Percentiles rank a stretch among this genome's conserved stretches.
phyloP scores from a whole-genome alignment of 192 early-diverging fungal genomes.

The Paraglomus brasilianum region DNA sequence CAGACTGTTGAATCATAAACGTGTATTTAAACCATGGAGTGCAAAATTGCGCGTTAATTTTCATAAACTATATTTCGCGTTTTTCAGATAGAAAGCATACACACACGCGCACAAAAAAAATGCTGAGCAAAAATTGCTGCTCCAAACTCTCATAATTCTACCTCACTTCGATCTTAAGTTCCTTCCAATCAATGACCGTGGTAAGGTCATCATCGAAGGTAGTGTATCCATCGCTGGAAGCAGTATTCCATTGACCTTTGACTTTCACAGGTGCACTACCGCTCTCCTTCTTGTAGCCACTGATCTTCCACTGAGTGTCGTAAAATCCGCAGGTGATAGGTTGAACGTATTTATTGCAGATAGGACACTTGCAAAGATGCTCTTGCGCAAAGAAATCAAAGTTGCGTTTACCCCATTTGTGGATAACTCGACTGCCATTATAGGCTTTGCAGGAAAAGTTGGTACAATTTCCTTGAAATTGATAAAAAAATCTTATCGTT shows the following conservation, averaged over 20 bases:
- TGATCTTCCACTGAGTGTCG: background rate
- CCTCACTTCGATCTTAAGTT: too few species aligned
- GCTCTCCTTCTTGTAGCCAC: conserved; percentile 5
- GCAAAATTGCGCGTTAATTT: too few species aligned
- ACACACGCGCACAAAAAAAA: too few species aligned
- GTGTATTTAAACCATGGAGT: too few species aligned
- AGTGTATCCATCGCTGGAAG: background rate
- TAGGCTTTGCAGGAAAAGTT: conserved; percentile 16
- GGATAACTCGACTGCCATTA: background rate
- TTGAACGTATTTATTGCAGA: conserved; percentile 10
- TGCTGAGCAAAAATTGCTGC: too few species aligned
- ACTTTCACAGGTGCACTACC: background rate
- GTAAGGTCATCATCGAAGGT: too few species aligned
- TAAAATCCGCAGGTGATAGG: conserved; percentile 10
- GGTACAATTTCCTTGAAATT: conserved; percentile 5
- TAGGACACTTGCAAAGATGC: background rate
- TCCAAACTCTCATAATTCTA: too few species aligned
- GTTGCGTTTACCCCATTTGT: conserved; percentile 11
- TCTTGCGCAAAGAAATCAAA: conserved; percentile 21
- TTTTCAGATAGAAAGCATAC: too few species aligned
- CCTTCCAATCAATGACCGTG: too few species aligned
- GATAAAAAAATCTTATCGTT: background rate
- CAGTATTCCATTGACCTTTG: background rate
- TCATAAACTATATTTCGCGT: too few species aligned
- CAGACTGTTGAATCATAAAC: too few species aligned